phyloP scores from a whole-genome alignment of 192 early-diverging fungal species.

The Backusella circina region DNA sequence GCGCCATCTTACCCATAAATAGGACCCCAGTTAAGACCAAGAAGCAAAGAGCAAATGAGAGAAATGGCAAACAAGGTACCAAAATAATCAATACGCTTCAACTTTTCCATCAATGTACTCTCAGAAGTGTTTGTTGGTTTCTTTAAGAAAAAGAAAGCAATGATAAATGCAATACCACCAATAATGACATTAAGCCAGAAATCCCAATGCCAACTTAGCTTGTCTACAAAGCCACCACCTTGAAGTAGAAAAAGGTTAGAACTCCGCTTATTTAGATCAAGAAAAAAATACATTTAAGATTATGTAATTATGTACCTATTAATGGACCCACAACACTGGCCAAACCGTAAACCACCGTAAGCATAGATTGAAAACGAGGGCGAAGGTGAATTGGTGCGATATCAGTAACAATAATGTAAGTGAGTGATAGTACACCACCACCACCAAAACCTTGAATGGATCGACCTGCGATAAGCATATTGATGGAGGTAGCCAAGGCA shows the following conservation, averaged over 20 bases:
- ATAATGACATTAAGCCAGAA: conserved; percentile 49
- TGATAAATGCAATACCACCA: not conserved
- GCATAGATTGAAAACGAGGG: conserved; percentile 58
- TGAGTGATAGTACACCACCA: conserved; percentile 55
- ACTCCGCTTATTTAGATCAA: not conserved
- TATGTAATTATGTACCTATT: conserved; percentile 29
- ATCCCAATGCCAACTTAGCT: conserved; percentile 66
- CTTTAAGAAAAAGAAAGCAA: conserved; percentile 39
- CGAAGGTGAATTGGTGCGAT: conserved; percentile 63
- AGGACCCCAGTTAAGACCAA: conserved; percentile 64
- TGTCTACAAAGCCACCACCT: conserved; percentile 68
- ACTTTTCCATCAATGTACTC: conserved; percentile 41
- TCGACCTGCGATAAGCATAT: conserved; percentile 63
- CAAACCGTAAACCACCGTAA: conserved; percentile 58
- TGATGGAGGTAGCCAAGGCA: conserved; percentile 56
- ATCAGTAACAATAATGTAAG: conserved; percentile 70
- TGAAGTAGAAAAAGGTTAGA: conserved; percentile 10
- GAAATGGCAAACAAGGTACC: conserved; percentile 52
- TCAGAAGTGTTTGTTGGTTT: conserved; percentile 38
- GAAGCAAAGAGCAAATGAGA: conserved; percentile 47
- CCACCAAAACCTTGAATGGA: conserved; percentile 61
- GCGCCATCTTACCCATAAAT: conserved; percentile 32
- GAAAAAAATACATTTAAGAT: conserved; percentile 17
- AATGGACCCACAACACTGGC: conserved; percentile 66
- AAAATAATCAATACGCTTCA: conserved; percentile 57